A percentile compares a stretch with the other conserved stretches of the same genome.
phyloP scores from a whole-genome alignment of 2,329 filamentous ascomycete genomes.

The Curvularia sp. region DNA sequence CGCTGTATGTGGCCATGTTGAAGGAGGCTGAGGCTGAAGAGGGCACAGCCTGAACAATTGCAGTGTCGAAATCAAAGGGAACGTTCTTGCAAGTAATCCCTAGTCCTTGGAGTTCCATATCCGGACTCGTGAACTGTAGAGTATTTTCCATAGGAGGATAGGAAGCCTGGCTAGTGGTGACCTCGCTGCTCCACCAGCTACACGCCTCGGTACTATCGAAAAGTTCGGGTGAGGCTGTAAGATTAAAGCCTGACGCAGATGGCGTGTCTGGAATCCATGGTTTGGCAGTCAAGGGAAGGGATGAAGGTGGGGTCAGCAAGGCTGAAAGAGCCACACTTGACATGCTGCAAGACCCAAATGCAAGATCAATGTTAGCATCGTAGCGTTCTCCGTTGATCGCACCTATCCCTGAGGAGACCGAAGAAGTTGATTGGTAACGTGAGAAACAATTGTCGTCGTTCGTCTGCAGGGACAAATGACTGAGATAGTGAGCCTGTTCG shows the following conservation, averaged over 20 bases:
- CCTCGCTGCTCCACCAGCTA: slow-evolving; percentile 41
- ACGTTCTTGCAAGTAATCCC: slow-evolving; percentile 43
- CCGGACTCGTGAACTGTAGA: slow-evolving; percentile 30
- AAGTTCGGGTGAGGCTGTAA: slow-evolving; percentile 44
- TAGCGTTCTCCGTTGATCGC: slow-evolving; percentile 25
- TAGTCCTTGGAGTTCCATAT: slow-evolving; percentile 33
- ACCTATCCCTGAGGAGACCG: slow-evolving; percentile 43
- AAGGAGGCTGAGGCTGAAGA: slow-evolving; percentile 24
- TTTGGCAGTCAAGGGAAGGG: slow-evolving; percentile 39
- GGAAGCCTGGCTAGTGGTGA: slow-evolving; percentile 23
- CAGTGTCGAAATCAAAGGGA: slow-evolving; percentile 29
- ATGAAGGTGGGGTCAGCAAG: slow-evolving; percentile 48
- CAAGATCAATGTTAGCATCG: slow-evolving; percentile 23
- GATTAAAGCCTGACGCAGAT: slow-evolving; percentile 41
- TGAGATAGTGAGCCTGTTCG: slow-evolving; percentile 35
- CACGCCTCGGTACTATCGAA: slow-evolving; percentile 32
- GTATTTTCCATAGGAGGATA: slow-evolving; percentile 21
- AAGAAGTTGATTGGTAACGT: slow-evolving; percentile 47
- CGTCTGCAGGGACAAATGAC: slow-evolving; percentile 28
- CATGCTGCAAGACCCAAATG: slow-evolving; percentile 25
- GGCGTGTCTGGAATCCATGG: slow-evolving; percentile 43
- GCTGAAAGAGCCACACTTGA: slow-evolving; percentile 46
- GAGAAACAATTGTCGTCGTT: slow-evolving; percentile 26
- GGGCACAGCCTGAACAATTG: neutral
- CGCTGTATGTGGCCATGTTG: slow-evolving; percentile 19